phyloP scores from a whole-genome alignment of 208 protist genomes.

The Leishmania gerbilli region DNA sequence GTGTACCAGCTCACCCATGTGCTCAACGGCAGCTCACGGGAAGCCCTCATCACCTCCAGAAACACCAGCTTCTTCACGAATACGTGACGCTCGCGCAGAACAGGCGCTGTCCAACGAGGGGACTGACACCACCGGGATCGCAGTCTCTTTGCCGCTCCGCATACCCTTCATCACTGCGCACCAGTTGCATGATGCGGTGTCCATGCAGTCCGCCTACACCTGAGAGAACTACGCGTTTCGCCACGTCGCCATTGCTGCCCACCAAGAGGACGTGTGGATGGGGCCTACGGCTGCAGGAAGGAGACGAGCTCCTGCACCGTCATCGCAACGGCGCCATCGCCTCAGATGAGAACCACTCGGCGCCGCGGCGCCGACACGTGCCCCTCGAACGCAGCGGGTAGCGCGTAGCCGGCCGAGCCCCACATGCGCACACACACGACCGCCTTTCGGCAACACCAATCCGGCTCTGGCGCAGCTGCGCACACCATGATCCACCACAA shows the following conservation, averaged over 20 bases:
- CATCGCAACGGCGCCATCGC: constrained; percentile 47
- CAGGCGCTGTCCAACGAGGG: not conserved
- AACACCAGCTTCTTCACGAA: constrained; percentile 28
- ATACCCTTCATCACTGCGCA: constrained; percentile 32
- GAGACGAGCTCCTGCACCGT: constrained; percentile 48
- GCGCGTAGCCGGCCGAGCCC: constrained; percentile 48
- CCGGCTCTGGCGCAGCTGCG: constrained; percentile 32
- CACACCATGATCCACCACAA: constrained; percentile 52
- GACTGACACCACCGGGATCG: constrained; percentile 13
- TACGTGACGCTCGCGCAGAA: constrained; percentile 16
- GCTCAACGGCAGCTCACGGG: constrained; percentile 41
- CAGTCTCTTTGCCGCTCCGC: constrained; percentile 8
- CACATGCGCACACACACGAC: constrained; percentile 35
- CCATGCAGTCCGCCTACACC: constrained; percentile 52
- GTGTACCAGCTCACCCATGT: constrained; percentile 15
- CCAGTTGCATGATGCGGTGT: constrained; percentile 53
- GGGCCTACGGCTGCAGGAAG: constrained; percentile 34
- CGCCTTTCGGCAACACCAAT: constrained; percentile 33
- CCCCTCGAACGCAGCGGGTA: constrained; percentile 46
- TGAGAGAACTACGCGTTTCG: constrained; percentile 48
- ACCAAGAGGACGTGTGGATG: constrained; percentile 43
- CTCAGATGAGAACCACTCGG: constrained; percentile 40
- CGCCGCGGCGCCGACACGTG: constrained; percentile 37
- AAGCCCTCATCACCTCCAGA: constrained; percentile 38
- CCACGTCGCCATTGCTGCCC: constrained; percentile 59